Percentiles rank a stretch among this genome's conserved stretches.
These are phyloP conservation scores for Saccharum hybrid DNA, from an alignment of 202 grass and related monocot species.

Conservation along the genomic window DNA sequence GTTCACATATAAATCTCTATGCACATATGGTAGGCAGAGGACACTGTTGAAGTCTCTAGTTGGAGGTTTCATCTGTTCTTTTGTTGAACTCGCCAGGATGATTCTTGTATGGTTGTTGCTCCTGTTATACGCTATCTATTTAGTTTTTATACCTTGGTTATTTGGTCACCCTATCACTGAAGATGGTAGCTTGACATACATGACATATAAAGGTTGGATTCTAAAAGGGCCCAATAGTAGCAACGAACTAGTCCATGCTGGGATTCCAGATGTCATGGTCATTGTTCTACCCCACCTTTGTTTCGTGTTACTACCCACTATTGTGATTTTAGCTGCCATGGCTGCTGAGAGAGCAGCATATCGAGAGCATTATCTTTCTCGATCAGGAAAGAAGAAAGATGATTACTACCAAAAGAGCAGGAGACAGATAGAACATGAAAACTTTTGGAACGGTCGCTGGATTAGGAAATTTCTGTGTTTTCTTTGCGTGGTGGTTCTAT, in stretches of 20 bases:
- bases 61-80: conserved; percentile 58
- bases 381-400: conserved; percentile 92
- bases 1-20: conserved; percentile 46
- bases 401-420: conserved; percentile 65
- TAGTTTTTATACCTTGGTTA: conserved; percentile 81
- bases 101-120: conserved; percentile 68
- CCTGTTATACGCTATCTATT: conserved; percentile 71
- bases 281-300: conserved; percentile 86
- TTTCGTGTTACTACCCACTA: conserved; percentile 71
- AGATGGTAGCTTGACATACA: conserved; percentile 54
- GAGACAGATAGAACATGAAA: conserved; percentile 40
- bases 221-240: conserved; percentile 41
- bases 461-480: conserved; percentile 77
- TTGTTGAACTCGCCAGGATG: conserved; percentile 69
- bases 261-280: conserved; percentile 89
- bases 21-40: conserved; percentile 24
- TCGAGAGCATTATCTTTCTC: conserved; percentile 70
- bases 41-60: conserved; percentile 52
- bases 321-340: conserved; percentile 76
- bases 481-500: conserved; percentile 61
- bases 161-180: conserved; percentile 81
- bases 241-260: conserved; percentile 50
- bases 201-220: conserved; percentile 84
- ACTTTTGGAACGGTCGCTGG: conserved; percentile 66
- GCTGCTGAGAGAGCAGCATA: conserved; percentile 69